Base-by-base conservation (phyloP, 2,329 filamentous ascomycete species). In the Dryadomyces quercivorus region DNA sequence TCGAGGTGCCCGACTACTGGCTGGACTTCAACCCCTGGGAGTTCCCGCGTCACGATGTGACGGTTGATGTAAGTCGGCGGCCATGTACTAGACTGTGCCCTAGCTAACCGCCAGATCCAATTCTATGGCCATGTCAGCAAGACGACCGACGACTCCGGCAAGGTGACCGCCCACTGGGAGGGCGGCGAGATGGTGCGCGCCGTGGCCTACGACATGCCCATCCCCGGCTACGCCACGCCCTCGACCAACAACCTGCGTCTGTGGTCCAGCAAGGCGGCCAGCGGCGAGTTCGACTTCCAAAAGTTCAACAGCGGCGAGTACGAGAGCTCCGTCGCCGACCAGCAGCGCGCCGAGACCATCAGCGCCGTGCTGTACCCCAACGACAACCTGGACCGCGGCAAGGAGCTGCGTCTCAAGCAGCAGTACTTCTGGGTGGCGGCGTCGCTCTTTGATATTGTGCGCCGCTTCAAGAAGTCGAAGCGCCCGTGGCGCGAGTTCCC, bases 341-440 rank as follows among this genome's bases (percentile, higher is more conserved):
- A 97, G 71, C 93, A 98, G 75, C 86, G 88, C 56, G 93, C 93
- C n/a, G 93, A 98, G 75, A 97, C 92, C 54, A 98, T 98, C 72
- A 96, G 91, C 52, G 92, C 92, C 36, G 93, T 98, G 15, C 73
- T 98, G 47, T 98, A 98, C 66, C 93, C 93, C 57, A 98, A 98
- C 65, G 92, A 97, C 71, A 97, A 95, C 70, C 80, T 98, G 47
- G 92, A 97, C 61, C 82, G 90, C 60, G 93, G 93, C 59, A 98
- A 98, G 71, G 93, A 98, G 75, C 82, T 98, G 59, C 88, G 93
- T 53, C 72, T 98, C 69, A 98, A 98, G 80, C 93, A 98, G 70
- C 93, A 98, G 70, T 98, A 98, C 77, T 98, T 98, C 74, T 98
- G 93, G 93, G 95, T 95, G 65, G 91, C 93, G 52, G 93, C 93